phyloP scores from a whole-genome alignment of 2,329 filamentous ascomycete species.

The Capronia coronata region DNA sequence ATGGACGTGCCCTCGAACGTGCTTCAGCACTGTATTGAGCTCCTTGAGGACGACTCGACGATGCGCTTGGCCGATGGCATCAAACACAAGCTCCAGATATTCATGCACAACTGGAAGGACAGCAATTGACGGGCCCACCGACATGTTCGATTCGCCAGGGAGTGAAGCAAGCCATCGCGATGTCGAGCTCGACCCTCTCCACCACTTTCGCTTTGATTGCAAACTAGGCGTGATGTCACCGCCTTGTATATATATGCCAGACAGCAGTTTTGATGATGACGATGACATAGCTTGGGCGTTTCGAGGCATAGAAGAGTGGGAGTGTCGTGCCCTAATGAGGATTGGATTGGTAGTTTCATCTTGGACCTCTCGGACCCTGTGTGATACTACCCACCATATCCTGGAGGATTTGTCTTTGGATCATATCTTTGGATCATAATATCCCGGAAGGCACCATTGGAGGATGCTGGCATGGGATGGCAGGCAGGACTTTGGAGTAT shows the following conservation, averaged over 20 bases:
- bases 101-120: constrained; percentile 32
- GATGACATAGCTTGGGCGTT: constrained; percentile 3
- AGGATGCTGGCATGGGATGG: not conserved
- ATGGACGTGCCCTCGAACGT: constrained; percentile 46
- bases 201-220: not conserved
- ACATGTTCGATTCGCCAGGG: not conserved
- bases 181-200: not conserved
- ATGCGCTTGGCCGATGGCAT: constrained; percentile 52
- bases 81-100: constrained; percentile 46
- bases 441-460: not conserved
- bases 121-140: constrained; percentile 3
- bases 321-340: not conserved
- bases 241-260: constrained; percentile 18
- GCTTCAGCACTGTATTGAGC: constrained; percentile 47
- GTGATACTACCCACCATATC: not conserved
- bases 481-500: too few relatives aligned
- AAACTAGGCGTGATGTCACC: constrained; percentile 20
- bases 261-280: constrained; percentile 14
- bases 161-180: not conserved
- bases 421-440: not conserved
- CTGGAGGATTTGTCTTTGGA: not conserved
- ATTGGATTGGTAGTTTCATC: not conserved
- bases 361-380: not conserved
- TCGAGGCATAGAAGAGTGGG: not conserved
- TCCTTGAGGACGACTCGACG: constrained; percentile 48